phyloP scores from a whole-genome alignment of 2,329 filamentous ascomycete genomes.

The Pyrenophora teres region DNA sequence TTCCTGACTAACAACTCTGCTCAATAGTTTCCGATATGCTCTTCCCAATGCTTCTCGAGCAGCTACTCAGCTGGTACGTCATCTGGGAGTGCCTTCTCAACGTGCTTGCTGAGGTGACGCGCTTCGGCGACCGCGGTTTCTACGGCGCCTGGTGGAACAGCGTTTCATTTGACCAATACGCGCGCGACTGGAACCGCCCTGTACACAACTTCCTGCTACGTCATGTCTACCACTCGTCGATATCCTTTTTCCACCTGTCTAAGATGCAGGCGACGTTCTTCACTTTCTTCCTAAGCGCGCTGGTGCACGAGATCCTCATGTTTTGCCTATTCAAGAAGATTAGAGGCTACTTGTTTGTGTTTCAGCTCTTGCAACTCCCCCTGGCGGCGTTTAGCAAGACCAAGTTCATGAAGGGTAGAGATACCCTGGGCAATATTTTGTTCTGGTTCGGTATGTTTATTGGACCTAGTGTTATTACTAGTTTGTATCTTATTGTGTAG shows the following conservation, averaged over 20 bases:
- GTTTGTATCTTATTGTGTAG: conserved; percentile 57
- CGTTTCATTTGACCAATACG: conserved; percentile 74
- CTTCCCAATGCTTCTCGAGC: conserved; percentile 80
- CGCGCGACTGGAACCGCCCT: conserved; percentile 80
- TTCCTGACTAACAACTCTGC: background rate
- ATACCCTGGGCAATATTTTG: conserved; percentile 71
- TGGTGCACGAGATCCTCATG: conserved; percentile 78
- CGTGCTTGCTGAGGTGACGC: conserved; percentile 74
- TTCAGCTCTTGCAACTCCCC: conserved; percentile 76
- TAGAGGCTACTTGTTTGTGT: conserved; percentile 71
- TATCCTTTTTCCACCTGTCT: conserved; percentile 72
- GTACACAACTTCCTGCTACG: conserved; percentile 78
- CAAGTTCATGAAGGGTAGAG: conserved; percentile 65
- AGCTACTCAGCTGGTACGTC: conserved; percentile 77
- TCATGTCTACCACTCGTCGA: conserved; percentile 79
- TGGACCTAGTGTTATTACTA: conserved; percentile 67
- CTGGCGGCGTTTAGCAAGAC: conserved; percentile 70
- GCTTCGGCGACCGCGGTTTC: conserved; percentile 77
- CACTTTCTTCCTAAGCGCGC: conserved; percentile 73
- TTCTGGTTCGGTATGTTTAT: conserved; percentile 83
- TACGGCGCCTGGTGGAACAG: conserved; percentile 59
- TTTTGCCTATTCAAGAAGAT: conserved; percentile 80
- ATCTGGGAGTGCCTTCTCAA: conserved; percentile 75
- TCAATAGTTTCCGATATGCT: conserved; percentile 66
- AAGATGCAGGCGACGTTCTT: conserved; percentile 74